phyloP scores from a whole-genome alignment of 2,329 filamentous ascomycete genomes.

The Colletotrichum orchidophilum region DNA sequence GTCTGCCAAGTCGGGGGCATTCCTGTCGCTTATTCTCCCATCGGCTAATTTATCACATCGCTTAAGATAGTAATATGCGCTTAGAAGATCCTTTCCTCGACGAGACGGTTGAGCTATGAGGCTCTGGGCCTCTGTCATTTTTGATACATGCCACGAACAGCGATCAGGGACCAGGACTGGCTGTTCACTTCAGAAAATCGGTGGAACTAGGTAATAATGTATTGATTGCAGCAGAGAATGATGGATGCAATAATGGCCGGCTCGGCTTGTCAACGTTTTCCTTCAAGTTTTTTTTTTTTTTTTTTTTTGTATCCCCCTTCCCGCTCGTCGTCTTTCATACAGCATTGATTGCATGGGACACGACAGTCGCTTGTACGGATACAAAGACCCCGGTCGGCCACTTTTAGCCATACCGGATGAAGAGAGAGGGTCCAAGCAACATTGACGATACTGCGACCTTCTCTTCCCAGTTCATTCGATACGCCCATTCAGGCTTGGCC shows the following conservation, averaged over 20 bases:
- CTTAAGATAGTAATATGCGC: constrained; percentile 16
- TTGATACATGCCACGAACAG: background rate
- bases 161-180: background rate
- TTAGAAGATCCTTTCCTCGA: background rate
- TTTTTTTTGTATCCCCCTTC: background rate
- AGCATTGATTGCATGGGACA: background rate
- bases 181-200: background rate
- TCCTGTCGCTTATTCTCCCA: constrained; percentile 16
- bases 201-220: background rate
- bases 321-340: background rate
- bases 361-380: background rate
- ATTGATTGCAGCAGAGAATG: background rate
- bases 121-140: constrained; percentile 1
- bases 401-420: background rate
- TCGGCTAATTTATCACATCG: constrained; percentile 21
- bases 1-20: constrained; percentile 8
- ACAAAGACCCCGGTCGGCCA: background rate
- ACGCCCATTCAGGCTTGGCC: background rate
- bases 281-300: background rate
- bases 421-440: background rate
- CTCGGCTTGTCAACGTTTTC: background rate
- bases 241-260: background rate
- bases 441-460: background rate
- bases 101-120: background rate
- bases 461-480: background rate